Conservation (phyloP, 2,329 filamentous ascomycete species). For the Aspergillus phoenicis region DNA sequence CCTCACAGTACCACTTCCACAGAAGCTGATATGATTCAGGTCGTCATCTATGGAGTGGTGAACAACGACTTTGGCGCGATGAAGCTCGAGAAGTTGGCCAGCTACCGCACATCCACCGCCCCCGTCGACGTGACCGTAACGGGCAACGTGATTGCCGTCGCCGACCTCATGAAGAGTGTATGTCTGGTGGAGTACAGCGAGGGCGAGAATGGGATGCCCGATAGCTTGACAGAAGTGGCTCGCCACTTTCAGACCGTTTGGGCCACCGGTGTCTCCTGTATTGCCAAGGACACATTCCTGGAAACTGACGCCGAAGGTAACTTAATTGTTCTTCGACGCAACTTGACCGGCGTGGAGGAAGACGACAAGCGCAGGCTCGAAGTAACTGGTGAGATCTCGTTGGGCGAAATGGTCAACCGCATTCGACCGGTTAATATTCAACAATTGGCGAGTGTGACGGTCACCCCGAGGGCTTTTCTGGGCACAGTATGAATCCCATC, state of each 20-base stretch:
- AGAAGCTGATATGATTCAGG: conserved; percentile 37
- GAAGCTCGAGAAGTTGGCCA: conserved; percentile 69
- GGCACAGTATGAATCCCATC: conserved; percentile 68
- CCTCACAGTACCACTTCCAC: neutral
- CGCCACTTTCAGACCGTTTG: conserved; percentile 81
- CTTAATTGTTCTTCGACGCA: conserved; percentile 74
- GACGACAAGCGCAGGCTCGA: conserved; percentile 73
- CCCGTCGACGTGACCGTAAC: conserved; percentile 79
- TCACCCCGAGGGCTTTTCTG: conserved; percentile 82
- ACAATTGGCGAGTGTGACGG: conserved; percentile 64
- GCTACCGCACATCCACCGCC: conserved; percentile 79
- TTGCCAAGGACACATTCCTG: conserved; percentile 75
- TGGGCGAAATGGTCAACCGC: conserved; percentile 92
- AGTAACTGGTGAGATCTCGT: conserved; percentile 75
- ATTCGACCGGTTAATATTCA: conserved; percentile 75
- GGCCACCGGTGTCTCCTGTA: conserved; percentile 74
- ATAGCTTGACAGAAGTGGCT: conserved; percentile 71
- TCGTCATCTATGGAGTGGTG: conserved; percentile 60
- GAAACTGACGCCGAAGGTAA: conserved; percentile 88
- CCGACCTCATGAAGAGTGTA: conserved; percentile 92
- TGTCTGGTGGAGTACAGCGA: conserved; percentile 72
- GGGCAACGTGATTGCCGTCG: conserved; percentile 76
- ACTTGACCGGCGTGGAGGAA: conserved; percentile 69
- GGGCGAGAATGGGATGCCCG: conserved; percentile 58
- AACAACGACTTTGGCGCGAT: conserved; percentile 39